These are phyloP conservation scores for Krasilnikovozyma curviuscula DNA, from an alignment of 768 basidiomycete species.

Conservation along the genomic window DNA sequence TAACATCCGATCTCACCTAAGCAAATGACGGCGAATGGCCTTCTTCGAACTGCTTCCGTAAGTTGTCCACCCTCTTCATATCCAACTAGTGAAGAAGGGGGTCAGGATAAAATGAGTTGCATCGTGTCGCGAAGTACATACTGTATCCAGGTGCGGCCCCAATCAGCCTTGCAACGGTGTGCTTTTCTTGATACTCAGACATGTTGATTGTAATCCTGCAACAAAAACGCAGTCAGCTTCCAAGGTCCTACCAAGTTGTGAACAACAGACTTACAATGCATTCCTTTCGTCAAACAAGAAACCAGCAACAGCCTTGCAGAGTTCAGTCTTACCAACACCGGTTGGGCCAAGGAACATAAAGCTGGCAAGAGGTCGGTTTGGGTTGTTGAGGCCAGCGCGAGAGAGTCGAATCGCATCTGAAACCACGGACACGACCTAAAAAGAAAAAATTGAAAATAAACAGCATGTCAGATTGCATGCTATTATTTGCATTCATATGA, in stretches of 20 bases:
- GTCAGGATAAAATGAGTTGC: conserved; percentile 27
- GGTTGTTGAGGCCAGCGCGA: conserved; percentile 71
- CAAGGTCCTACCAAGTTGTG: neutral
- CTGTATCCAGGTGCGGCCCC: conserved; percentile 85
- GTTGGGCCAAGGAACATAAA: conserved; percentile 82
- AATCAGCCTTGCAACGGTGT: conserved; percentile 74
- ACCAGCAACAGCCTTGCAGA: conserved; percentile 67
- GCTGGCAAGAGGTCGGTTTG: conserved; percentile 73
- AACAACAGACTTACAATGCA: conserved; percentile 41
- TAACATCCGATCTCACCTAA: neutral
- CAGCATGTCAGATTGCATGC: neutral
- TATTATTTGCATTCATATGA: neutral
- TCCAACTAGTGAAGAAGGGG: neutral
- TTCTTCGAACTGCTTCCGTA: conserved; percentile 79
- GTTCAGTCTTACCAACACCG: conserved; percentile 53
- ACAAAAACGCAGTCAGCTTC: neutral
- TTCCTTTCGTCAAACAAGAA: conserved; percentile 80
- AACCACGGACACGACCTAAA: conserved; percentile 31
- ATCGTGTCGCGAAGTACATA: too few species aligned
- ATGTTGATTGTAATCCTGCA: conserved; percentile 74
- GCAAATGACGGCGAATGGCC: conserved; percentile 81
- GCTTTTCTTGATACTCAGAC: conserved; percentile 83
- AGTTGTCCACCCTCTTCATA: conserved; percentile 42
- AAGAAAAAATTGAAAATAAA: neutral
- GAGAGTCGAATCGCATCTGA: conserved; percentile 84